Evolutionary conservation across 2,329 filamentous ascomycete species (phyloP), one percentile per base, ranked within the genome.

Genomic region (Fusarium sp.): DNA sequence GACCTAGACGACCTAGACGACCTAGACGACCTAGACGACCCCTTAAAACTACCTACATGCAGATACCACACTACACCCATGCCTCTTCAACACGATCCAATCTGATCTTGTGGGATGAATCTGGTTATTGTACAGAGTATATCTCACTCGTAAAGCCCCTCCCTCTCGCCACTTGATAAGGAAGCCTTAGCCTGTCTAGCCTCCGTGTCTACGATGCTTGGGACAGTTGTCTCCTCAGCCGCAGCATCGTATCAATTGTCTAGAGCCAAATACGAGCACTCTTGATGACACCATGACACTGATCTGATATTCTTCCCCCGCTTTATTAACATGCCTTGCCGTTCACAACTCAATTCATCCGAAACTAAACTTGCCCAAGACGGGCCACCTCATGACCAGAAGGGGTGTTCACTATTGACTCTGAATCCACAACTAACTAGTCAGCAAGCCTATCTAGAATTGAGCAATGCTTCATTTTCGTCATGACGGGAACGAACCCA

Each of bases 361-460:
- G 38, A 39, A 35, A 49, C 68, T 51, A 54, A 52, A 45, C 56
- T 63, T 29, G 45, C 18, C 49, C 56, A 56, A 60, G 39, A 54
- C 31, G 51, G 48, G 39, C 35, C 35, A 23, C 41, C 70, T 60
- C 57, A 57, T 67, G 70, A 55, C 58, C 70, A 51, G 60, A 73
- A 61, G 58, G 70, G 70, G 70, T 66, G 70, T 41, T 71, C 42
- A 73, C 63, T 61, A 57, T 70, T 69, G 59, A 66, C 45, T 45
- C 37, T 41, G 37, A 51, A 49, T 65, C 54, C 52, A 65, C 46
- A 44, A 23, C 38, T 37, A 44, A 23, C 38, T 37, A 57, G 55
- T n/a, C 35, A 35, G n/a, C 15, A 52, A 42, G 29, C 33, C 41
- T 55, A 59, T 68, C 48, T 65, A 42, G 25, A 41, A 41, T 68